Base-by-base conservation (phyloP, 371 early-diverging fungal genomes). In the Phascolomyces articulosus region DNA sequence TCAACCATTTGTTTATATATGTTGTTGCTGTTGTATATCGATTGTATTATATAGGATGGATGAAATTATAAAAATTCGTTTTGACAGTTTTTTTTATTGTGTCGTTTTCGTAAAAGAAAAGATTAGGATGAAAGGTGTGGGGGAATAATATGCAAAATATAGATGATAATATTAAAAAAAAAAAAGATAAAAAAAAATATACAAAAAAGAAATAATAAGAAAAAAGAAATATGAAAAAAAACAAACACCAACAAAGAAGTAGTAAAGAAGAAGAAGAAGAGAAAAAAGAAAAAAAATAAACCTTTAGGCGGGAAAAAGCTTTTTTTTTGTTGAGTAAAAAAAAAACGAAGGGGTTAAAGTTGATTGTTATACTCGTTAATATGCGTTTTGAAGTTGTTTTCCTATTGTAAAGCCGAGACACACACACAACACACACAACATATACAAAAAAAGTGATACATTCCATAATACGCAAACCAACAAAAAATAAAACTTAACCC, bases 1-100 rank as follows among this genome's bases (percentile, higher is more conserved):
- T 68, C 69, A 47, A 64, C 60, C 69, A 68, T 68, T 40, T 4
- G 56, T 8, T 55, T 31, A 20, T 41, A n/a, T n/a, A n/a, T n/a
- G n/a, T n/a, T n/a, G n/a, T n/a, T n/a, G n/a, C n/a, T n/a, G n/a
- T n/a, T n/a, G n/a, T n/a, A n/a, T n/a, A n/a, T n/a, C n/a, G 34
- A 34, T 34, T 34, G 34, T 34, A 34, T 9, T 34, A 34, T 34
- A 34, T 34, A 9, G 11, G 44, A 44, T n/a, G 16, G 44, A 44
- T 44, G 16, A 16, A 34, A 34, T 34, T 34, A 34, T 9, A 34
- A 34, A 34, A 34, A 11, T 34, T n/a, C n/a, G n/a, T n/a, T n/a
- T n/a, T n/a, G n/a, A n/a, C n/a, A n/a, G n/a, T n/a, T n/a, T n/a
- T n/a, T n/a, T n/a, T n/a, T n/a, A n/a, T n/a, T n/a, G n/a, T n/a